Evolutionary conservation across 2,329 filamentous ascomycete genomes (phyloP), one percentile per base, ranked within the genome.

Genomic region (Fusarium fujikuroi): DNA sequence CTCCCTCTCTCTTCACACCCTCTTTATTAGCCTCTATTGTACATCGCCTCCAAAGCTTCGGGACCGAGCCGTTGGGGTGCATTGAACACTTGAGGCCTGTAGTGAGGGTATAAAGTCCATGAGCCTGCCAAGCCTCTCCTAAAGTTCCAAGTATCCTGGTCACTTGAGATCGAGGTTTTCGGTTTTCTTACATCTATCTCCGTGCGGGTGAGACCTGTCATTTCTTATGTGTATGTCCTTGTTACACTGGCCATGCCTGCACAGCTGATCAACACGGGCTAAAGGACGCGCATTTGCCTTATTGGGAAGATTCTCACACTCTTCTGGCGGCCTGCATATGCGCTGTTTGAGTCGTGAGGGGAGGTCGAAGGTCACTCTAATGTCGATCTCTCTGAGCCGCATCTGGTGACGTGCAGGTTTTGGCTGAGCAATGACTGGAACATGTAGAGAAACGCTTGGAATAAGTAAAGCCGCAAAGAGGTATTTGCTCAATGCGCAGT

Each of bases 261-360:
- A 56, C 52, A 67, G 69, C 67, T 71, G 69, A 70, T 57, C 58
- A 37, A 39, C 43, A 32, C 40, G 30, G 39, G 23, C 25, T 34
- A 21, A 21, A 36, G 23, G 30, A 28, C 66, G 47, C 37, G 23
- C 16, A 59, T n/a, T 52, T 53, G 21, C 54, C 43, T 7, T 11
- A 52, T 49, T 15, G 23, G 62, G 61, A 47, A 44, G 19, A 28
- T 42, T 15, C 21, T 14, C 9, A 37, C 11, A 32, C 70, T 42
- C 36, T 73, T 74, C 54, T 68, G 56, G 59, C 66, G 30, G 30
- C n/a, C 30, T 72, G 70, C 70, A 73, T 74, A 67, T 73, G 59
- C 54, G 34, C 15, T 36, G 44, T 12, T 23, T 54, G 40, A 52
- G 58, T 43, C 52, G 43, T 49, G n/a, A 54, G 11, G 11, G 11